phyloP scores from a whole-genome alignment of 768 basidiomycete genomes.

The Xerocomus brunneocitrinus region DNA sequence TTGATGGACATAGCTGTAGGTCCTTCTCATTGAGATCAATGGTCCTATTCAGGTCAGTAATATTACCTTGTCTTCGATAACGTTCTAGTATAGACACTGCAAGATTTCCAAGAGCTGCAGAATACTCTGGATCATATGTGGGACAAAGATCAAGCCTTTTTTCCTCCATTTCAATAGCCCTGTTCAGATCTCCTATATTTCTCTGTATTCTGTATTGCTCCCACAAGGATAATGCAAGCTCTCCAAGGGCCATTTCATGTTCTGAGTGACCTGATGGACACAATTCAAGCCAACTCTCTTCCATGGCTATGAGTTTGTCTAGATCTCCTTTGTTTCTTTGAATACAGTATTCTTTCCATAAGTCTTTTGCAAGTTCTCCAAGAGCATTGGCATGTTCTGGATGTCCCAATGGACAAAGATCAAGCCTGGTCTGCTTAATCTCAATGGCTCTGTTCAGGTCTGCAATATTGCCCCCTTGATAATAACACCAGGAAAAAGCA shows the following conservation, averaged over 20 bases:
- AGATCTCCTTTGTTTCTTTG: not conserved
- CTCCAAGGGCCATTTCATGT: not conserved
- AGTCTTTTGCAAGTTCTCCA: not conserved
- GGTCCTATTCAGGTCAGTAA: not conserved
- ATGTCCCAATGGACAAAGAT: not conserved
- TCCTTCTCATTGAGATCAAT: not conserved
- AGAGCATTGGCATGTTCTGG: not conserved
- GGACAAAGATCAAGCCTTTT: not conserved
- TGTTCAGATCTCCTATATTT: not conserved
- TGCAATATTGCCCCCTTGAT: not conserved
- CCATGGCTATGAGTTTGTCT: not conserved
- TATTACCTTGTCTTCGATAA: not conserved
- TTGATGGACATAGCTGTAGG: not conserved
- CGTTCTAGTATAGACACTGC: not conserved
- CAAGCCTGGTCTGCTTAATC: not conserved
- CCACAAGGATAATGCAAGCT: not conserved
- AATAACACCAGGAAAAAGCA: not conserved
- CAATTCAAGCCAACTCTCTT: not conserved
- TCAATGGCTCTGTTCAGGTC: not conserved
- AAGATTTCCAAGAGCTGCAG: not conserved
- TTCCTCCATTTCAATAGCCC: not conserved
- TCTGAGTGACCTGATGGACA: not conserved
- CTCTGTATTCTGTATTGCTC: not conserved
- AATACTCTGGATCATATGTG: not conserved
- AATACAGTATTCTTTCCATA: not conserved